Percentiles rank a stretch among this genome's conserved stretches.
phyloP scores from a whole-genome alignment of 352 stramenopile species.

The Phytophthora megakarya region DNA sequence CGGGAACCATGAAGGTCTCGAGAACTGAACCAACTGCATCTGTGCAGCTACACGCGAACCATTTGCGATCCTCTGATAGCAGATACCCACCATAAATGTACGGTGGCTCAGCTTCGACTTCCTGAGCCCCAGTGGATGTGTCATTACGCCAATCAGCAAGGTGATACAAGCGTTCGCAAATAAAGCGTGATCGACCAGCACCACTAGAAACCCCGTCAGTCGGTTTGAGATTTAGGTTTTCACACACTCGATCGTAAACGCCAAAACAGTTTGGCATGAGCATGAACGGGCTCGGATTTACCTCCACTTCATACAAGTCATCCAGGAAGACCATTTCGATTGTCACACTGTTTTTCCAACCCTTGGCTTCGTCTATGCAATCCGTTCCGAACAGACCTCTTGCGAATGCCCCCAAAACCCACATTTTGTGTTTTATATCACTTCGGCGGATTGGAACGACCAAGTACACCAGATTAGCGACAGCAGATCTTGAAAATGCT shows the following conservation, averaged over 20 bases:
- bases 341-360: conserved; percentile 62
- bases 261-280: conserved; percentile 65
- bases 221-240: conserved; percentile 60
- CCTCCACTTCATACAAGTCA: conserved; percentile 66
- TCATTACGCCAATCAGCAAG: conserved; percentile 46
- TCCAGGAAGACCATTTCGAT: conserved; percentile 77
- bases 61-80: conserved; percentile 61
- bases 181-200: conserved; percentile 37
- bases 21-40: conserved; percentile 67
- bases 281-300: conserved; percentile 64
- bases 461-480: conserved; percentile 75
- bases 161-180: conserved; percentile 73
- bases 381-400: conserved; percentile 59
- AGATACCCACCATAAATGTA: conserved; percentile 60
- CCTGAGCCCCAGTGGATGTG: conserved; percentile 1
- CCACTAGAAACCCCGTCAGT: conserved; percentile 17
- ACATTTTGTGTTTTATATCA: conserved; percentile 79
- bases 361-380: conserved; percentile 19
- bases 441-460: conserved; percentile 64
- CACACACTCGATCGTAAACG: conserved; percentile 73
- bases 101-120: conserved; percentile 17
- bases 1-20: conserved; percentile 52
- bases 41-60: conserved; percentile 56
- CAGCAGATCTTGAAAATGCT: conserved; percentile 63
- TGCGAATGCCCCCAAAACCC: conserved; percentile 65